Conservation (phyloP, 139 green algal genomes). For the Chlamydomonas incerta region DNA sequence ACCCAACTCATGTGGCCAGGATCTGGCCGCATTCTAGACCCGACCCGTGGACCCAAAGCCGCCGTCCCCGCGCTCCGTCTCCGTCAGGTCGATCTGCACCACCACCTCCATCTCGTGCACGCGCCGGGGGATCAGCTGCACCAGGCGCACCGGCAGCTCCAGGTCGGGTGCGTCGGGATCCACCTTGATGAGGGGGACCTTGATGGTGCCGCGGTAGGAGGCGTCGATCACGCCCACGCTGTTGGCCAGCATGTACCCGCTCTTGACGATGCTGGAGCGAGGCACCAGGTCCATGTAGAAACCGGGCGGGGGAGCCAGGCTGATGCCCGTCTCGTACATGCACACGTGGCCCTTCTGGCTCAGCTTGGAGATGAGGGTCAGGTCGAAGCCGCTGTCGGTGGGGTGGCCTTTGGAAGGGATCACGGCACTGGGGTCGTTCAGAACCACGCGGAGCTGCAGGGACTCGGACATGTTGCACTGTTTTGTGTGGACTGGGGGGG, state of each 20-base stretch:
- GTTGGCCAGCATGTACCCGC: conserved; percentile 3
- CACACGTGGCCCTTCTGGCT: neutral
- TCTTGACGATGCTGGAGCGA: neutral
- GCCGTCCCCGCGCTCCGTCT: neutral
- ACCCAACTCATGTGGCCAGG: no score
- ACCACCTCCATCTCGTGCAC: neutral
- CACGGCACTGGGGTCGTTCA: neutral
- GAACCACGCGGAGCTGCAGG: no score
- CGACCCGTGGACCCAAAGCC: neutral
- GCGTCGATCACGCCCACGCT: neutral
- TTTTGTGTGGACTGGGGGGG: no score
- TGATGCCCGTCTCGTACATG: neutral
- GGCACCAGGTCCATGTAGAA: neutral
- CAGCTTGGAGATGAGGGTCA: neutral
- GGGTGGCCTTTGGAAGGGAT: neutral
- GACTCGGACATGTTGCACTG: no score
- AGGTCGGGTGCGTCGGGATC: neutral
- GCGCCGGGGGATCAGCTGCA: neutral
- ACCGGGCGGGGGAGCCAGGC: neutral
- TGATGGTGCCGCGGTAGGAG: neutral
- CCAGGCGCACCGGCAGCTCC: neutral
- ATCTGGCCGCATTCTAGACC: no score
- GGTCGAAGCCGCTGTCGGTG: neutral
- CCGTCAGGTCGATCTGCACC: neutral
- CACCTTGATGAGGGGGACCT: neutral